phyloP scores from a whole-genome alignment of 73 alveolate species.

The Symbiodinium pilosum region DNA sequence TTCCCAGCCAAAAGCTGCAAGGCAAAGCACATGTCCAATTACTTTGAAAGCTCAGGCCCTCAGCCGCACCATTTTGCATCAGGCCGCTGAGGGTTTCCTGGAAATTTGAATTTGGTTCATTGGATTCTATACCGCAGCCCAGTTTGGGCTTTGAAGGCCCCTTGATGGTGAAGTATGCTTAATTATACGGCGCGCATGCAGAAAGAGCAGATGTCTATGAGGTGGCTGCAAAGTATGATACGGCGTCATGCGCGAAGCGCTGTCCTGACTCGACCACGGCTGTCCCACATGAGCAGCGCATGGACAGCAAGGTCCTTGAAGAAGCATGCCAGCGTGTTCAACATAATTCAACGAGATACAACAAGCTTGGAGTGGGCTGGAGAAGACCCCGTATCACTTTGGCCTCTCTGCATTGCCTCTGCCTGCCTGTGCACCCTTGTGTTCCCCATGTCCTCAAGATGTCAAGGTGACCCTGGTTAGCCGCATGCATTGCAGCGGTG shows the following conservation, averaged over 20 bases:
- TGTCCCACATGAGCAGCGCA: conserved; percentile 34
- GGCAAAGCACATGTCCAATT: background rate
- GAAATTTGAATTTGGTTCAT: no score
- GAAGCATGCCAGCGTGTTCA: no score
- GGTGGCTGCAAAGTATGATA: no score
- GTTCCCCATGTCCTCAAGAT: conserved; percentile 1
- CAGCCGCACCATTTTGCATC: background rate
- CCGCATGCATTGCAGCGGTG: conserved; percentile 77
- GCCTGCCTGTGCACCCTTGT: background rate
- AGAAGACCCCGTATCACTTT: background rate
- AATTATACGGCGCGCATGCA: no score
- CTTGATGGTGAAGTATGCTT: no score
- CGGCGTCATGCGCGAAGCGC: no score
- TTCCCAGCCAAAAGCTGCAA: no score
- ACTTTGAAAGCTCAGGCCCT: background rate
- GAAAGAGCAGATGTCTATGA: no score
- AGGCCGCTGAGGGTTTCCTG: background rate
- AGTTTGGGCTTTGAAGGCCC: no score
- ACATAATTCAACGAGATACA: background rate
- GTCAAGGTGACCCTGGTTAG: conserved; percentile 32
- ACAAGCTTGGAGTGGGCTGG: background rate
- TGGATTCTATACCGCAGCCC: no score
- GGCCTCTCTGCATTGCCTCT: no score
- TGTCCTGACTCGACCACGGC: background rate
- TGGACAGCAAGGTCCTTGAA: conserved; percentile 17